A percentile compares a stretch with the other conserved stretches of the same genome.
Conservation (phyloP, 768 basidiomycete species). For the Leccinum subgranulosum region DNA sequence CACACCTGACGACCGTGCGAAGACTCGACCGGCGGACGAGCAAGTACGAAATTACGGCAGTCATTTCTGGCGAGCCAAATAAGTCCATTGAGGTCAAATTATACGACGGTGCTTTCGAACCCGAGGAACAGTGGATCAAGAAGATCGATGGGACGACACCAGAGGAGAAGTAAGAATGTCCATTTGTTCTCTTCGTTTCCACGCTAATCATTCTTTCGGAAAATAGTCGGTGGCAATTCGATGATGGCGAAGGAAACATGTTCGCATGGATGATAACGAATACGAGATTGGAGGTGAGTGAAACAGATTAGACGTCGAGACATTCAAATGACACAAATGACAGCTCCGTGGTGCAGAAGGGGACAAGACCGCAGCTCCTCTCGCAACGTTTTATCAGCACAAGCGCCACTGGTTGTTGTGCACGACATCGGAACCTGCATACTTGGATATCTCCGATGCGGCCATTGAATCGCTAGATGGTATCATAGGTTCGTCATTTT, state of each 20-base stretch:
- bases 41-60: slow-evolving; percentile 31
- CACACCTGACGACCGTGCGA: slow-evolving; percentile 32
- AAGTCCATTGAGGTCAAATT: slow-evolving; percentile 31
- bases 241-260: slow-evolving; percentile 20
- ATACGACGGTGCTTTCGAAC: slow-evolving; percentile 24
- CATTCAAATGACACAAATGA: neutral
- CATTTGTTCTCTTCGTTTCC: neutral
- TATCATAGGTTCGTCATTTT: slow-evolving; percentile 30
- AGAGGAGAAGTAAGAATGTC: slow-evolving; percentile 10
- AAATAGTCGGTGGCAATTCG: slow-evolving; percentile 23
- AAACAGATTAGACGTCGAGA: neutral
- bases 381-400: slow-evolving; percentile 35
- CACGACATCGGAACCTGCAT: slow-evolving; percentile 35
- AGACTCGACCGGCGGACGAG: slow-evolving; percentile 30
- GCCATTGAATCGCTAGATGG: slow-evolving; percentile 33
- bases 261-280: slow-evolving; percentile 19
- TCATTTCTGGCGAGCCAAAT: slow-evolving; percentile 30
- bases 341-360: slow-evolving; percentile 29
- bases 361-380: slow-evolving; percentile 22
- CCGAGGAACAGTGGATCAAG: slow-evolving; percentile 32
- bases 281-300: slow-evolving; percentile 12
- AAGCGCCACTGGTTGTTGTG: slow-evolving; percentile 34
- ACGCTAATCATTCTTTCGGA: neutral
- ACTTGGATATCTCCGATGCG: slow-evolving; percentile 34
- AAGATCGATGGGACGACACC: slow-evolving; percentile 14